Base-by-base conservation (phyloP, 2,329 filamentous ascomycete species). In the Neonectria neomacrospora region DNA sequence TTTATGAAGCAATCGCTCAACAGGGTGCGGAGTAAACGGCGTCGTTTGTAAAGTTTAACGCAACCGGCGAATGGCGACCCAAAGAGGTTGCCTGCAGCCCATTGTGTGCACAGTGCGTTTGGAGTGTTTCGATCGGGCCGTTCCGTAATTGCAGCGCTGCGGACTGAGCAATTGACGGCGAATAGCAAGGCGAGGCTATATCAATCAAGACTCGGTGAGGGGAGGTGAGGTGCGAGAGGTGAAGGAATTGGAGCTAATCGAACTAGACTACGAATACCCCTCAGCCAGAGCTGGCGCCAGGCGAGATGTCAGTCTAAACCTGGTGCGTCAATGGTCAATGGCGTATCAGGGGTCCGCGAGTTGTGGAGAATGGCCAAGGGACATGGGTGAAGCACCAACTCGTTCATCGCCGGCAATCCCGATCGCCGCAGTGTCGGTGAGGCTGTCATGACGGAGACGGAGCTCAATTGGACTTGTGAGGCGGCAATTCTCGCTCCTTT, bases 341-440 rank as follows among this genome's bases (percentile, higher is more conserved):
- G 20, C 48, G 54, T 48, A 50, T 63, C 50, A 63, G 42, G 45
- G 34, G 20, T 47, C 37, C 30, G 56, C 52, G 47, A 44, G 52
- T 30, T 30, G 61, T 64, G 61, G 61, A 60, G 61, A 64, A 64
- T 32, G 12, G 11, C 11, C 22, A 42, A 16, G 28, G 26, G 28
- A 53, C 50, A 51, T 42, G 50, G 50, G 48, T 53, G 47, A 26
- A 39, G 3, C 34, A 30, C 16, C n/a, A 23, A 42, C 32, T 62
- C 53, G 9, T 37, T 16, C 34, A 16, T 34, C 47, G 23, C 16
- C 20, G 16, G 37, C 44, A 52, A 10, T 14, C 20, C 48, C 50
- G 50, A 37, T 9, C 32, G 12, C 12, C 20, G 39, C 32, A 26
- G 50, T 23, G 30, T 34, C n/a, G n/a, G 30, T 18, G 45, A 48